Conservation (phyloP, 805 yeast genomes). For the Metschnikowia henanensis region DNA sequence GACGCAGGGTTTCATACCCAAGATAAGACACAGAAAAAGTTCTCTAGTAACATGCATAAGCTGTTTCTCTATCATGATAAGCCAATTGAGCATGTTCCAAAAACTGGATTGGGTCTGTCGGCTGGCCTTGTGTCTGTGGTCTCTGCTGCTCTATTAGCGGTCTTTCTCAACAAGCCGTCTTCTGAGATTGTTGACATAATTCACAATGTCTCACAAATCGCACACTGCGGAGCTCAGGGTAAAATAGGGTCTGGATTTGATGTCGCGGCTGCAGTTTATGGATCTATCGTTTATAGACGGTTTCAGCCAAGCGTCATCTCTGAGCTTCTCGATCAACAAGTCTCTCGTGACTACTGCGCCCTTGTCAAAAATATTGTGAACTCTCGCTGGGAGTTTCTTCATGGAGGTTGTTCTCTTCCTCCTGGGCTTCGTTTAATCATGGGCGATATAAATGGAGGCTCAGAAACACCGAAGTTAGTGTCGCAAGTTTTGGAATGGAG, state of each 20-base stretch:
- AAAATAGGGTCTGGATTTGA: conserved; percentile 98
- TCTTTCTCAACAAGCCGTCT: conserved; percentile 16
- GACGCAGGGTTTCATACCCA: conserved; percentile 92
- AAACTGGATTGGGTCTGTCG: conserved; percentile 95
- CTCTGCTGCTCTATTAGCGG: conserved; percentile 63
- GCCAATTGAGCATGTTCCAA: conserved; percentile 72
- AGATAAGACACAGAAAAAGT: conserved; percentile 38
- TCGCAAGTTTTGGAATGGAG: conserved; percentile 75
- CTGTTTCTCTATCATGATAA: conserved; percentile 59
- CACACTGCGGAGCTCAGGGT: conserved; percentile 93
- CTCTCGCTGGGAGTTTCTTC: conserved; percentile 62
- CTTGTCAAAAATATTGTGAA: conserved; percentile 40
- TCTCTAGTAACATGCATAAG: conserved; percentile 35
- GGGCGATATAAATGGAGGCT: conserved; percentile 94
- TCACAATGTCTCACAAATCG: conserved; percentile 84
- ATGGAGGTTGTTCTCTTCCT: conserved; percentile 62
- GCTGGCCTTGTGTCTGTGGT: conserved; percentile 89
- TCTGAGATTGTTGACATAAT: conserved; percentile 33
- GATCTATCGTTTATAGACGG: conserved; percentile 80
- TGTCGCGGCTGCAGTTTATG: conserved; percentile 93
- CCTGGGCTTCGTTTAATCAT: conserved; percentile 66
- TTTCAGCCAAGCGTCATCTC: conserved; percentile 59
- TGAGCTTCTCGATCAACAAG: conserved; percentile 30
- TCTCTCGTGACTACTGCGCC: conserved; percentile 5
- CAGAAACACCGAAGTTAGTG: conserved; percentile 92